Evolutionary conservation across 306 rosid species (phyloP).

Genomic region (Aeschynomene evenia): DNA sequence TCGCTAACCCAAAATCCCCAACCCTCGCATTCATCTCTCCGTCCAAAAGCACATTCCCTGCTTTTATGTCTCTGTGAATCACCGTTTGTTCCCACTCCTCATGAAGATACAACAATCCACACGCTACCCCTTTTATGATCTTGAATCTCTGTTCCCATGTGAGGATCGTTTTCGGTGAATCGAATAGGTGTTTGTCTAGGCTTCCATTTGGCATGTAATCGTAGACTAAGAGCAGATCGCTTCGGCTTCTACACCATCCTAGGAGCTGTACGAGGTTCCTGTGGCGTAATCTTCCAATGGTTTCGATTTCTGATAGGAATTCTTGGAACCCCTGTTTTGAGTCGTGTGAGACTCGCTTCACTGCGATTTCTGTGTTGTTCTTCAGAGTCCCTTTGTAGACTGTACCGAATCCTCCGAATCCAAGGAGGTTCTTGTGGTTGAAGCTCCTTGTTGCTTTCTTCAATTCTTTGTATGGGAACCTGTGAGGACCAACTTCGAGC

Average conservation of each 20-base stretch:
- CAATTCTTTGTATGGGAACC: slow-evolving; percentile 54
- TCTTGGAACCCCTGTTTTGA: slow-evolving; percentile 59
- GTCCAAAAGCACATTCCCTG: slow-evolving; percentile 62
- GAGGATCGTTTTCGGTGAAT: slow-evolving; percentile 28
- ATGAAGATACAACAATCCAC: slow-evolving; percentile 52
- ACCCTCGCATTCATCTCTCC: slow-evolving; percentile 51
- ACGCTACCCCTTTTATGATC: slow-evolving; percentile 60
- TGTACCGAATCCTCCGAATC: slow-evolving; percentile 63
- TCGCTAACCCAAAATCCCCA: slow-evolving; percentile 67
- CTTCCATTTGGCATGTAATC: slow-evolving; percentile 66
- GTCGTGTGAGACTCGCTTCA: slow-evolving; percentile 54
- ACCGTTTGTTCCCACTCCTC: slow-evolving; percentile 71
- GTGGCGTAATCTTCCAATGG: slow-evolving; percentile 62
- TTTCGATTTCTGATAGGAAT: slow-evolving; percentile 53
- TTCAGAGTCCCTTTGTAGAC: slow-evolving; percentile 56
- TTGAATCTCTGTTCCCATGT: slow-evolving; percentile 60
- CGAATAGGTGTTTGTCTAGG: slow-evolving; percentile 54
- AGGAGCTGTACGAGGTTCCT: slow-evolving; percentile 56
- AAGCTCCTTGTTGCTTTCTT: slow-evolving; percentile 53
- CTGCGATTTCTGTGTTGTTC: slow-evolving; percentile 42
- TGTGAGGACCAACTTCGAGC: slow-evolving; percentile 60
- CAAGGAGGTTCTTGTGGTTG: slow-evolving; percentile 48
- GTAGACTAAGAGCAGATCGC: slow-evolving; percentile 50
- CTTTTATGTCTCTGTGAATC: slow-evolving; percentile 66
- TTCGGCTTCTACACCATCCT: slow-evolving; percentile 57